These are phyloP conservation scores for Flaveria trinervia DNA, from an alignment of 129 eudicot genomes.

Conservation along the genomic window DNA sequence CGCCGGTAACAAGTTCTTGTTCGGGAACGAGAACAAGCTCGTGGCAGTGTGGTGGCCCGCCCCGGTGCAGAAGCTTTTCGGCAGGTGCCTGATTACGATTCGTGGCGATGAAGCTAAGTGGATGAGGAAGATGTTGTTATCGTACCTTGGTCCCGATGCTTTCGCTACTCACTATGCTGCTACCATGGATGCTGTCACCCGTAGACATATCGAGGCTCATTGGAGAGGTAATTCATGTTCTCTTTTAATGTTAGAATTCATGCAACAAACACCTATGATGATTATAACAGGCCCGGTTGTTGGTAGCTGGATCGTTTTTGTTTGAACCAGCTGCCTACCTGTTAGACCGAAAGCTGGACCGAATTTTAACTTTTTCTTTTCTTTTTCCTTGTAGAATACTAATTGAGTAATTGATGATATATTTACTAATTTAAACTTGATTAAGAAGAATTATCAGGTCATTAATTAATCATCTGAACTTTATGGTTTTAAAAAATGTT, in stretches of 20 bases:
- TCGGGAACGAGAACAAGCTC: constrained; percentile 52
- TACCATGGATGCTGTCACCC: constrained; percentile 18
- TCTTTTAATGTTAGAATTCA: not conserved
- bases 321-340: no score
- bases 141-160: constrained; percentile 50
- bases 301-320: no score
- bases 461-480: no score
- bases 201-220: constrained; percentile 14
- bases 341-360: no score
- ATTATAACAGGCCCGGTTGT: no score
- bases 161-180: constrained; percentile 41
- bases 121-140: constrained; percentile 50
- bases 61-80: constrained; percentile 48
- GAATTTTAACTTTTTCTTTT: no score
- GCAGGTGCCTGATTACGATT: constrained; percentile 32
- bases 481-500: no score
- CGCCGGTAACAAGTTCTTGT: constrained; percentile 56
- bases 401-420: no score
- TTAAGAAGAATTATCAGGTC: no score
- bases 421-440: no score
- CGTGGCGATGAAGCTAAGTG: constrained; percentile 49
- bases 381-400: no score
- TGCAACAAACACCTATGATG: no score
- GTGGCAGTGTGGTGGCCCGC: constrained; percentile 65
- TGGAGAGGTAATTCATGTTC: constrained; percentile 9